These are phyloP conservation scores for Fusarium verticillioides DNA, from an alignment of 2,329 filamentous ascomycete species.

Conservation along the genomic window DNA sequence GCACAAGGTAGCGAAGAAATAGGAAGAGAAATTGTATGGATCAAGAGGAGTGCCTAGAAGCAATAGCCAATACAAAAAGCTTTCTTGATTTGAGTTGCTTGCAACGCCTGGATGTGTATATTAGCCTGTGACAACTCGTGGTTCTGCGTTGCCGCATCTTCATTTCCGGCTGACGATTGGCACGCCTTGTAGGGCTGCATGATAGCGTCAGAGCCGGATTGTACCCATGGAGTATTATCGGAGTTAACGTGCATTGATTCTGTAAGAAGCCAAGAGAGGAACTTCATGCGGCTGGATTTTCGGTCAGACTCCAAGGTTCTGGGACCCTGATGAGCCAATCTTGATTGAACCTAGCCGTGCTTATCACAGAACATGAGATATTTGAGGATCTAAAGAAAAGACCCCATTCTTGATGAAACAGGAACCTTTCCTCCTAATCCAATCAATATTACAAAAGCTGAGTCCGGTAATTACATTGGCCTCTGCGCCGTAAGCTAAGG, in stretches of 20 bases:
- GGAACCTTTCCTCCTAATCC: not conserved
- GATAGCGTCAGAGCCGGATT: rapidly evolving
- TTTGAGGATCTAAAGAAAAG: too few species aligned
- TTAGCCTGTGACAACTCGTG: not conserved
- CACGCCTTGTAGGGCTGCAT: not conserved
- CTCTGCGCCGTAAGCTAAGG: not conserved
- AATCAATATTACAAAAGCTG: not conserved
- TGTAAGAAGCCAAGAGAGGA: not conserved
- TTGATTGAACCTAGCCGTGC: not conserved
- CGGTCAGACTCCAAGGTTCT: not conserved
- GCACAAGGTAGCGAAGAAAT: not conserved
- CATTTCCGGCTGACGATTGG: too few species aligned
- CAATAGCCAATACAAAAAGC: not conserved
- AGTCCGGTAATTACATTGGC: not conserved
- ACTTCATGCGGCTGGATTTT: not conserved
- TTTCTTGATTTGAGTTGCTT: too few species aligned
- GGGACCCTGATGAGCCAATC: not conserved
- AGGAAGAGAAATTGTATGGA: rapidly evolving
- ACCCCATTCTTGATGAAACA: not conserved
- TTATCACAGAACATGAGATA: not conserved
- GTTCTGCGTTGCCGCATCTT: not conserved
- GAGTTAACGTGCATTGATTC: too few species aligned
- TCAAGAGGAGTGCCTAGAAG: rapidly evolving
- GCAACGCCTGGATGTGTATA: too few species aligned
- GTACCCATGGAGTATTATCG: too few species aligned